phyloP scores from a whole-genome alignment of 129 eudicot genomes.

The Oenanthe sinensis region DNA sequence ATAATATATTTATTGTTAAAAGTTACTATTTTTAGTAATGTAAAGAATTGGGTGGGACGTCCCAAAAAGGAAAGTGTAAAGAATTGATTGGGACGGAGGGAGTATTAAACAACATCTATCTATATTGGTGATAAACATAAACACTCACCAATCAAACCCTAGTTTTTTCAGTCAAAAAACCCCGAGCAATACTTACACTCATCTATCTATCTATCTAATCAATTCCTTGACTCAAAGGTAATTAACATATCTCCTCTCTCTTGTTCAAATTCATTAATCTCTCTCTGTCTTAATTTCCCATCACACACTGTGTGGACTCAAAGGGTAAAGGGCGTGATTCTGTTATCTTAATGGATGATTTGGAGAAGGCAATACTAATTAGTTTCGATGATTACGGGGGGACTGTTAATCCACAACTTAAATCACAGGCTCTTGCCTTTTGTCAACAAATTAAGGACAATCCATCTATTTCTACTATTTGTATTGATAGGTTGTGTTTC shows the following conservation, averaged over 20 bases:
- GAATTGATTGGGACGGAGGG: too few species aligned
- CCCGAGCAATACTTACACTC: too few species aligned
- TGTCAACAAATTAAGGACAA: constrained; percentile 74
- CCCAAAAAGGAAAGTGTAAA: too few species aligned
- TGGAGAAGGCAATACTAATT: constrained; percentile 80
- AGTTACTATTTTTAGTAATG: too few species aligned
- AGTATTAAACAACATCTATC: too few species aligned
- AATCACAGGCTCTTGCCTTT: constrained; percentile 63
- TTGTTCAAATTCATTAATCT: background rate
- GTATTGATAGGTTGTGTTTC: constrained; percentile 51
- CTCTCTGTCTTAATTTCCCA: background rate
- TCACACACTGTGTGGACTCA: background rate
- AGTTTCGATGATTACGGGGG: constrained; percentile 94
- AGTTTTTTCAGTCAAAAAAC: background rate
- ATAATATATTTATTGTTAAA: too few species aligned
- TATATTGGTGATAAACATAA: too few species aligned
- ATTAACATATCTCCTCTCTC: background rate
- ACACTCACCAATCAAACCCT: background rate
- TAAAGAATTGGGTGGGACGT: too few species aligned
- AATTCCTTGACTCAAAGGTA: constrained; percentile 6
- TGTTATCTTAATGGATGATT: constrained; percentile 53
- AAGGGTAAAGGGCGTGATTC: too few species aligned
- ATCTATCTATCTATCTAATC: background rate
- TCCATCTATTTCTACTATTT: constrained; percentile 57
- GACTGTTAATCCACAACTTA: constrained; percentile 41